Conservation (phyloP, 371 early-diverging fungal species). For the Apophysomyces sp. region DNA sequence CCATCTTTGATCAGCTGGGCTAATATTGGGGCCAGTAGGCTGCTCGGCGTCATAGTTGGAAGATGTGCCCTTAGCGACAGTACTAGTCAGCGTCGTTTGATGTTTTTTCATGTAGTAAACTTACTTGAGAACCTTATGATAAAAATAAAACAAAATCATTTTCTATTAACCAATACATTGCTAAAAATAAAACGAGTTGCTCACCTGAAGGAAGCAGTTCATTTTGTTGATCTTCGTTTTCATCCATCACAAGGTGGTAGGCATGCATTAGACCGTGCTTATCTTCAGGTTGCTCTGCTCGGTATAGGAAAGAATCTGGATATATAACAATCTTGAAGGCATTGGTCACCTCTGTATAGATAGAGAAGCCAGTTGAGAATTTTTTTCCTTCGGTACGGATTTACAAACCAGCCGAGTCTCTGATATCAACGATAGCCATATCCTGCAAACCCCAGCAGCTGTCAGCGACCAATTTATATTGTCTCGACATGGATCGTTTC, state of each 20-base stretch:
- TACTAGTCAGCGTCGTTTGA: background rate
- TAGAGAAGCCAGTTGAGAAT: background rate
- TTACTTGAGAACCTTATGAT: background rate
- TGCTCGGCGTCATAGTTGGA: background rate
- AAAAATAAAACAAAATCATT: background rate
- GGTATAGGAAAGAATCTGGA: constrained; percentile 74
- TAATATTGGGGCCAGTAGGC: constrained; percentile 10
- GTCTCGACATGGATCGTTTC: constrained; percentile 68
- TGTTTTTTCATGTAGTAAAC: background rate
- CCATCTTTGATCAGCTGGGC: constrained; percentile 57
- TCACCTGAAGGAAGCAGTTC: constrained; percentile 24
- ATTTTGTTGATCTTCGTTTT: constrained; percentile 50
- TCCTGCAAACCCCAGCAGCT: constrained; percentile 75
- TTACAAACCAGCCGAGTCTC: constrained; percentile 68
- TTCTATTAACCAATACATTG: background rate
- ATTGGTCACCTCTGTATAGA: constrained; percentile 34
- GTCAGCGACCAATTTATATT: constrained; percentile 76
- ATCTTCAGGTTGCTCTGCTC: constrained; percentile 70
- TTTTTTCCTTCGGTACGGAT: background rate
- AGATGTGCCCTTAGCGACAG: background rate
- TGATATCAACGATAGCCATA: constrained; percentile 77
- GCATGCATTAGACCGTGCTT: constrained; percentile 70
- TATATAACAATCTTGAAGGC: constrained; percentile 74
- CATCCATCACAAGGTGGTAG: constrained; percentile 67
- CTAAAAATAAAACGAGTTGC: background rate